Evolutionary conservation across 2,329 filamentous ascomycete genomes (phyloP), one percentile per base, ranked within the genome.

Genomic region (Seiridium cupressi): DNA sequence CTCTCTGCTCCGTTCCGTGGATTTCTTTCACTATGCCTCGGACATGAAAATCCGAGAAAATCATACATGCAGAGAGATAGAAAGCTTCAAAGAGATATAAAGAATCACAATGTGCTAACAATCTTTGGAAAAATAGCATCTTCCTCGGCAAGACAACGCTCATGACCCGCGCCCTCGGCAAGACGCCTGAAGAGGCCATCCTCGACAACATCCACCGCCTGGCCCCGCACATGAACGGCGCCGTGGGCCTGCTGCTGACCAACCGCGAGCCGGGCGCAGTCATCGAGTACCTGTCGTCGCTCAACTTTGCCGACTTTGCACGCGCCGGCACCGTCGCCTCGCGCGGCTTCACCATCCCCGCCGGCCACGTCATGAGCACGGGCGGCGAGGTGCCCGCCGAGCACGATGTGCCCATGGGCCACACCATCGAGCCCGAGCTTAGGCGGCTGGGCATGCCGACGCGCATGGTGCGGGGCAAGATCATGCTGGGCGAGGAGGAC

Each of bases 111-210:
- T 26, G 18, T 55, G 46, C 64, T 70, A 63, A 72, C 58, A 49
- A 48, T n/a, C 44, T 31, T 6, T 18, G 40, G 60, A 51, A 36
- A 13, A 47, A 53, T 69, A 95, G 93, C 69, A 82, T 99, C 74
- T 98, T 98, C 87, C 98, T 97, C 78, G 95, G 94, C 79, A 99
- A 98, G 82, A 98, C 94, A 62, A 98, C 98, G 80, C 93, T 99
- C 76, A 98, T 98, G 93, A 89, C 91, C 69, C 94, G 95, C 79
- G 93, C 95, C 60, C 89, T 99, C 34, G 95, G 95, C 72, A 85
- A 85, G 65, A 88, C 83, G 58, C 83, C 88, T 66, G 89, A 91
- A 71, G 90, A 92, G 70, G 92, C 93, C 78, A 85, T 91, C 77
- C 90, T 92, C 67, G 86, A 91, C 49, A 91, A 92, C 73, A 86